A percentile compares a stretch with the other conserved stretches of the same genome.
Conservation (phyloP, 441 rosid genomes). For the Croton setiger region DNA sequence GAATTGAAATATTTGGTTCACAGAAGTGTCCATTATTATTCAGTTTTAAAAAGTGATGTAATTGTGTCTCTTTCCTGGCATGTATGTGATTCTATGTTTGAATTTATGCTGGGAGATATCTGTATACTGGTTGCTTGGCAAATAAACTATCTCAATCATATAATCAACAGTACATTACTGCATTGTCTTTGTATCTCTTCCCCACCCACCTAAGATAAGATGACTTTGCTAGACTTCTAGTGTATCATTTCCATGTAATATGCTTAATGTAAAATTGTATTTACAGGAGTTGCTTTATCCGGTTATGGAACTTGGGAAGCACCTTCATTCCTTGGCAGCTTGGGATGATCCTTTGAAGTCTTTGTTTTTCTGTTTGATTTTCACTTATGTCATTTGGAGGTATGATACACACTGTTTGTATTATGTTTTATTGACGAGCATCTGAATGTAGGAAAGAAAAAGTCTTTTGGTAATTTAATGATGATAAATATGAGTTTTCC, state of each 20-base stretch:
- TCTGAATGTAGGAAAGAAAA: background rate
- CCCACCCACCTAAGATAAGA: background rate
- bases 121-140: slow-evolving; percentile 1
- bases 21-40: background rate
- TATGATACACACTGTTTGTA: slow-evolving; percentile 22
- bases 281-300: slow-evolving; percentile 81
- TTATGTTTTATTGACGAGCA: background rate
- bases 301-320: slow-evolving; percentile 53
- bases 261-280: slow-evolving; percentile 7
- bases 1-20: background rate
- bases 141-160: background rate
- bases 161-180: background rate
- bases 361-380: slow-evolving; percentile 61
- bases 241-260: background rate
- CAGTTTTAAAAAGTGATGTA: background rate
- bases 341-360: slow-evolving; percentile 87
- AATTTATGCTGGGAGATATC: slow-evolving; percentile 2
- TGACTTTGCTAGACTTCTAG: background rate
- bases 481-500: background rate
- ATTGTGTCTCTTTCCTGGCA: background rate
- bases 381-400: slow-evolving; percentile 64
- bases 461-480: background rate
- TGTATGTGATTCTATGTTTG: background rate
- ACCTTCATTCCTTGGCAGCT: slow-evolving; percentile 50
- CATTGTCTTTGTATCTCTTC: background rate